phyloP scores from a whole-genome alignment of 331 rosid species.

The Malus hybrid region DNA sequence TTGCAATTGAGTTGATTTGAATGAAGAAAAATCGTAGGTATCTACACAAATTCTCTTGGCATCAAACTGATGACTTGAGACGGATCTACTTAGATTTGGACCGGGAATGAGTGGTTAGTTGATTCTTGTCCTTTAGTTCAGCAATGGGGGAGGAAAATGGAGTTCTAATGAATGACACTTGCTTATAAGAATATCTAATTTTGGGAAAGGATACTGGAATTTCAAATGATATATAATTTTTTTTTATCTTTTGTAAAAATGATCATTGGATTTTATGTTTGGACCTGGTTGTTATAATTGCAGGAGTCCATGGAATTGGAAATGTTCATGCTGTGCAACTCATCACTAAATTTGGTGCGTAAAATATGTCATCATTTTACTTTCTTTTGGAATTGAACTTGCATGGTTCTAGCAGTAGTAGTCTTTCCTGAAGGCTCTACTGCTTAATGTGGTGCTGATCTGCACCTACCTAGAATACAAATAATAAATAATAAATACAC shows the following conservation, averaged over 20 bases:
- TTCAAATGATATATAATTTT: not conserved
- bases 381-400: not conserved
- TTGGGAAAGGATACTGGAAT: not conserved
- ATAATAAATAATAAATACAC: not conserved
- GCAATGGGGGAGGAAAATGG: not conserved
- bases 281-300: not conserved
- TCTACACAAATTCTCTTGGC: not conserved
- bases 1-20: not conserved
- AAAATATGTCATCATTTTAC: not conserved
- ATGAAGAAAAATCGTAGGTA: not conserved
- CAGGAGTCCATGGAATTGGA: conserved; percentile 97
- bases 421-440: not conserved
- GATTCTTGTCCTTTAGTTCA: no score
- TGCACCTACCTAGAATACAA: not conserved
- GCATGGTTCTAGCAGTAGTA: not conserved
- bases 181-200: not conserved
- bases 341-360: conserved; percentile 67
- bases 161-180: not conserved
- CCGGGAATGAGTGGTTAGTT: no score
- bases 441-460: not conserved
- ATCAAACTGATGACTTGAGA: not conserved
- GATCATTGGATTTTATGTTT: not conserved
- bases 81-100: not conserved
- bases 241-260: not conserved
- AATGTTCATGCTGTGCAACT: conserved; percentile 79